phyloP scores from a whole-genome alignment of 2,329 filamentous ascomycete genomes.

The Diaporthe helianthi region DNA sequence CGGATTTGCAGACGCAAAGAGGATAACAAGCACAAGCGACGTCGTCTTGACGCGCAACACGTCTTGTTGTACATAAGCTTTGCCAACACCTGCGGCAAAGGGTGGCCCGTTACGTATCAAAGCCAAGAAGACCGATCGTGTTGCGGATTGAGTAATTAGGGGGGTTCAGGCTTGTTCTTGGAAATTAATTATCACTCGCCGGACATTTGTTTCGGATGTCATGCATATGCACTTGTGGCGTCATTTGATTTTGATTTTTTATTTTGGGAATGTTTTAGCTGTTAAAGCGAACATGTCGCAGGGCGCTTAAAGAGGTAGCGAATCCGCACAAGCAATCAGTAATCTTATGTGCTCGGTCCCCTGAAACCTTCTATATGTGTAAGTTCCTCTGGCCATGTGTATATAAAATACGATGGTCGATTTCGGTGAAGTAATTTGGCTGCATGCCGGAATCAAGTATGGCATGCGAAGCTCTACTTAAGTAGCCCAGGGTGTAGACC shows the following conservation, averaged over 20 bases:
- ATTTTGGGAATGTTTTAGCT: neutral
- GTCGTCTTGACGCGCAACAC: neutral
- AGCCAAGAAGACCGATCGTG: neutral
- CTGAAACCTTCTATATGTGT: neutral
- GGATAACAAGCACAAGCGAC: conserved; percentile 2
- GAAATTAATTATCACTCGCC: neutral
- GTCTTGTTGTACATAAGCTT: conserved; percentile 15
- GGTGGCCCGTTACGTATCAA: too few relatives aligned
- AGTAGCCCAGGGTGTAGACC: too few relatives aligned
- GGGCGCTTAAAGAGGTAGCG: neutral
- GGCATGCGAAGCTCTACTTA: too few relatives aligned
- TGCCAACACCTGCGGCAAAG: neutral
- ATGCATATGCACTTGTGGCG: neutral
- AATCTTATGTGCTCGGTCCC: neutral
- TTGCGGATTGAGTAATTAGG: conserved; percentile 7
- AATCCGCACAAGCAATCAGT: neutral
- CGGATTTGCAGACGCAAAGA: neutral
- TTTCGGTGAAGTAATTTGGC: neutral
- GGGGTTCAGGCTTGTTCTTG: neutral
- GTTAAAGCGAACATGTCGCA: neutral
- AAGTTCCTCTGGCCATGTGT: neutral
- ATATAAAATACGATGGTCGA: neutral
- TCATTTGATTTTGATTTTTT: neutral
- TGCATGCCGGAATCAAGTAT: too few relatives aligned
- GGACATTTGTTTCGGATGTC: neutral